Base-by-base conservation (phyloP, 2,329 filamentous ascomycete genomes). In the Diaporthe velutina region DNA sequence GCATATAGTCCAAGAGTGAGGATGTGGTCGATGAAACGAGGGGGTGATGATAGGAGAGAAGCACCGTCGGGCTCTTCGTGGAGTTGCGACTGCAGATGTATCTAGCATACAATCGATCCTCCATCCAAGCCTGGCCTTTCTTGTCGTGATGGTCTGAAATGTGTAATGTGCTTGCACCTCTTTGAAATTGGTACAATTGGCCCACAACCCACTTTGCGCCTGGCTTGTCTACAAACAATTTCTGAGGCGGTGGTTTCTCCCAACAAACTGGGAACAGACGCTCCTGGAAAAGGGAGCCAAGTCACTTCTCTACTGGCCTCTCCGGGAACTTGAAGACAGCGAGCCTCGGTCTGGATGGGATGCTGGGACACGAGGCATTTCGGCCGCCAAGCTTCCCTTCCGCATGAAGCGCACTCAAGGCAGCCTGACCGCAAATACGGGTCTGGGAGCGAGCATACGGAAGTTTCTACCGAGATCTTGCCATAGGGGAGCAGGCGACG, bases 71-170 rank as follows among this genome's bases (percentile, higher is more conserved):
- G 64, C 64, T 68, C 48, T 40, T 17, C 19, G 17, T 10, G 19
- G 33, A 54, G 64, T 22, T 19, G 64, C 33, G 48, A 38, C 33
- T 40, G 64, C 19, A n/a, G 64, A 40, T 19, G 28, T 64, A 64
- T 48, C n/a, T 54, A 54, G 22, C 64, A 68, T 40, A 22, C 22
- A 68, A 68, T 68, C n/a, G n/a, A 68, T n/a, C n/a, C 33, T 54
- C 30, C 64, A 68, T 28, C 48, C 33, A 13, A 38, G 48, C 35
- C 12, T 35, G 22, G n/a, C 30, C 30, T 5, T 30, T 35, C 9
- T 33, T 45, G 6, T 33, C 25, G 15, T 58, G 10, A 58, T 52
- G 45, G 28, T 28, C 28, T 35, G 42, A 13, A 13, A n/a, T 50
- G 61, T 5, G 28, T n/a, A 17, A 52, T 67, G 33, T 52, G n/a